Conservation (phyloP, 192 early-diverging fungal genomes). For the Rhizophagus sp. region DNA sequence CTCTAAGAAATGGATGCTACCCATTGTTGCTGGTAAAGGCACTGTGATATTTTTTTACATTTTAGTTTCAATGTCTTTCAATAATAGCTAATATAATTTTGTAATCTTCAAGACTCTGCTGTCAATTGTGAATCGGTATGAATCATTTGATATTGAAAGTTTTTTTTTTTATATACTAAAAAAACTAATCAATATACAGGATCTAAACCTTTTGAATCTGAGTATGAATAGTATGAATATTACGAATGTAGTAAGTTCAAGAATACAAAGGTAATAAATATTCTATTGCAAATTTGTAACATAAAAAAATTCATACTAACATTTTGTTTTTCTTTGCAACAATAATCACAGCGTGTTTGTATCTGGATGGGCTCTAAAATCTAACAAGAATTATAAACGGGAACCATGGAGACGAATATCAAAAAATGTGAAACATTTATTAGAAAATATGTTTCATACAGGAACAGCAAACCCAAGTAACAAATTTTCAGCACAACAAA, state of each 20-base stretch:
- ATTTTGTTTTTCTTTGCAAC: background rate
- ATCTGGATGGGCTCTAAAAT: background rate
- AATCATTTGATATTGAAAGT: background rate
- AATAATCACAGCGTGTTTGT: background rate
- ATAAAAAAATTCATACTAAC: background rate
- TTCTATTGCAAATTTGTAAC: background rate
- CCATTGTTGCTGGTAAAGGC: background rate
- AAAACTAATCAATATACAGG: background rate
- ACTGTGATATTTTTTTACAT: background rate
- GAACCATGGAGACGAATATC: background rate
- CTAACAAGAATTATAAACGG: background rate
- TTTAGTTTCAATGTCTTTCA: too few relatives aligned
- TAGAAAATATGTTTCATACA: slow-evolving; percentile 8
- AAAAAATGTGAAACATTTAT: background rate
- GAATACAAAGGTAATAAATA: background rate
- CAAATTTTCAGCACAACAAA: slow-evolving; percentile 5
- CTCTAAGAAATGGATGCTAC: background rate
- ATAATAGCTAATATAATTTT: background rate
- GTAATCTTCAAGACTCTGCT: background rate
- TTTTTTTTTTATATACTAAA: background rate
- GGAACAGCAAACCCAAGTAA: background rate
- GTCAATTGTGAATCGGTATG: background rate
- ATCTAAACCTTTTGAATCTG: background rate
- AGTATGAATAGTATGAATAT: background rate
- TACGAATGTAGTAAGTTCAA: background rate